Base-by-base conservation (phyloP, 192 early-diverging fungal genomes). In the Coemansia sp. region DNA sequence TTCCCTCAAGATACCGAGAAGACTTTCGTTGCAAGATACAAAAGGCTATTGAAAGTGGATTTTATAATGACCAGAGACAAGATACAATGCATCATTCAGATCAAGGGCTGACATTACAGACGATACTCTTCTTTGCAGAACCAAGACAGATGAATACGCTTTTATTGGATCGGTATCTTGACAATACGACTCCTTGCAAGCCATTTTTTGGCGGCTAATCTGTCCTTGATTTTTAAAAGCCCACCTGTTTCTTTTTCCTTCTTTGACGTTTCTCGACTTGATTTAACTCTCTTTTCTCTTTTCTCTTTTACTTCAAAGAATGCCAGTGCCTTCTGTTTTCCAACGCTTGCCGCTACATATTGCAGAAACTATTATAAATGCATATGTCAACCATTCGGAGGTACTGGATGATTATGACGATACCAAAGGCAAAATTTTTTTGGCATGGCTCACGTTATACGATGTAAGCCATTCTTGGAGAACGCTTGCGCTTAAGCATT, bases 21-120 rank as follows among this genome's bases (percentile, higher is more conserved):
- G 7, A 9, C 20, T 45, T 63, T 2, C 15, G 49, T n/a, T 16
- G 45, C 12, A 48, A 66, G 25, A 23, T 52, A 16, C 33, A 57
- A 30, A 42, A 52, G 21, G 61, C 59, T 7, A 12, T 59, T 28
- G 63, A 66, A 5, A 25, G 65, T 26, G 51, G 67, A 12, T 21
- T 68, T 1, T 43, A 30, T 7, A 45, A 59, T 0, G 63, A 58
- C 3, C 30, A 66, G 43, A 35, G 29, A 57, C 26, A 48, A 74
- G 58, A 33, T 39, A 42, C 21, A 55, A 30, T 18, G 39, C 8
- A 25, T 33, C 15, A 15, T 57, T 29, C n/a, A n/a, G n/a, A n/a
- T n/a, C n/a, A n/a, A n/a, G n/a, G n/a, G n/a, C n/a, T 25, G 2
- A 25, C 15, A 53, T 1, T 25, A 23, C 30, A 21, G 51, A 53